Conservation (phyloP, 2,329 filamentous ascomycete species). For the Rutstroemia sp. region DNA sequence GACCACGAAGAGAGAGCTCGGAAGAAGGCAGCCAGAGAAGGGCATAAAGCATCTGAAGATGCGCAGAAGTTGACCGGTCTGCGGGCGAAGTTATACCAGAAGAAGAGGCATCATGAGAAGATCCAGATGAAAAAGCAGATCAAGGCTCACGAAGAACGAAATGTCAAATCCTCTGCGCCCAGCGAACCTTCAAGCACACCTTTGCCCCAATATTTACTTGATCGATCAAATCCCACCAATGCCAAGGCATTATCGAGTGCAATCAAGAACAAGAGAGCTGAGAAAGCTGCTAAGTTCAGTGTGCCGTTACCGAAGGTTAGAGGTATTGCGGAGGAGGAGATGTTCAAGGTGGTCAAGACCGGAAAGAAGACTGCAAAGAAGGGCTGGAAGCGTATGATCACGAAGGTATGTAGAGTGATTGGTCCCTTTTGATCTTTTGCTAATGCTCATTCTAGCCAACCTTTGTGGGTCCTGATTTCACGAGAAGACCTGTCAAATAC, state of each 20-base stretch:
- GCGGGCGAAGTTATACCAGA: constrained; percentile 84
- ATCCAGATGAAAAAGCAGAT: constrained; percentile 96
- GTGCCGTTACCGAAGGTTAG: constrained; percentile 92
- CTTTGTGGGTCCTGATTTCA: constrained; percentile 81
- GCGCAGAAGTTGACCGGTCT: constrained; percentile 91
- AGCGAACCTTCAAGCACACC: constrained; percentile 74
- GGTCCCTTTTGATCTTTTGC: neutral
- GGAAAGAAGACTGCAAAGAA: constrained; percentile 85
- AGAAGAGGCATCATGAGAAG: constrained; percentile 95
- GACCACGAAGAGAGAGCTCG: constrained; percentile 64
- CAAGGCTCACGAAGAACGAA: constrained; percentile 89
- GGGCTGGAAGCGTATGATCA: constrained; percentile 60
- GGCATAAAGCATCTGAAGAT: constrained; percentile 79
- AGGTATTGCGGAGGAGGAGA: constrained; percentile 90
- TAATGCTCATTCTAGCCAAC: constrained; percentile 44
- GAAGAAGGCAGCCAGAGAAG: constrained; percentile 82
- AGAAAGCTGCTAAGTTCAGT: constrained; percentile 88
- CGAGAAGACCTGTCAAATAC: constrained; percentile 70
- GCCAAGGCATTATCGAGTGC: constrained; percentile 70
- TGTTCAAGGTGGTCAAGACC: constrained; percentile 95
- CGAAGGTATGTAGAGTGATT: constrained; percentile 34
- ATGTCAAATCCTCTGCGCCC: constrained; percentile 77
- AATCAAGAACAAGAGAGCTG: constrained; percentile 91
- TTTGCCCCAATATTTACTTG: constrained; percentile 86
- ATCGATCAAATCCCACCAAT: constrained; percentile 55